Evolutionary conservation across 768 basidiomycete species (phyloP).

Genomic region (Solioccasus polychromus): DNA sequence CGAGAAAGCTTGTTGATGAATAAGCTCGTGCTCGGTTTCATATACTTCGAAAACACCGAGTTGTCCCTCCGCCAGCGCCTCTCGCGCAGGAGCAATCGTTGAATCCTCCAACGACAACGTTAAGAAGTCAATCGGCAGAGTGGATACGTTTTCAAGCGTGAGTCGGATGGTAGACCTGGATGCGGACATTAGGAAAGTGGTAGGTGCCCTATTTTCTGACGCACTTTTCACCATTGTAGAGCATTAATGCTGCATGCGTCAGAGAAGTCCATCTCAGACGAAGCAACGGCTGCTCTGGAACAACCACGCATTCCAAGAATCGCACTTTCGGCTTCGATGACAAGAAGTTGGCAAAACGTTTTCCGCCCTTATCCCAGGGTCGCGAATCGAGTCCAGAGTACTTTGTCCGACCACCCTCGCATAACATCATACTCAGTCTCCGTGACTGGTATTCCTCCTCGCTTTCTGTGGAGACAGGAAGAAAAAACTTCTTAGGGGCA

Average conservation of each 20-base stretch:
- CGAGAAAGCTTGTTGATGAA: slow-evolving; percentile 75
- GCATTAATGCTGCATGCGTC: slow-evolving; percentile 91
- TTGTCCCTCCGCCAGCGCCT: slow-evolving; percentile 74
- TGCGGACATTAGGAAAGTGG: slow-evolving; percentile 3
- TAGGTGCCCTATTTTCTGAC: slow-evolving; percentile 22
- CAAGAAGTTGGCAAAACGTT: slow-evolving; percentile 34
- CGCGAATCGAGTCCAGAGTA: slow-evolving; percentile 70
- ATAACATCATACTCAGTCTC: slow-evolving; percentile 56
- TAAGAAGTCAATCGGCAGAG: slow-evolving; percentile 80
- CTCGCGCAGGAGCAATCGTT: slow-evolving; percentile 72
- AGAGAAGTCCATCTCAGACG: slow-evolving; percentile 85
- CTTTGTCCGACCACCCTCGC: slow-evolving; percentile 72
- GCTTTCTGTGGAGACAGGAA: slow-evolving; percentile 69
- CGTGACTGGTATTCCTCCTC: slow-evolving; percentile 63
- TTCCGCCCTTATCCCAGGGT: slow-evolving; percentile 52
- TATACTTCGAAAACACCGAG: slow-evolving; percentile 83
- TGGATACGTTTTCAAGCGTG: slow-evolving; percentile 87
- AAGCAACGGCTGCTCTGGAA: slow-evolving; percentile 84
- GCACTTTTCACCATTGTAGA: slow-evolving; percentile 92
- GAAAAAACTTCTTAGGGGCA: slow-evolving; percentile 61
- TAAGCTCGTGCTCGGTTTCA: slow-evolving; percentile 82
- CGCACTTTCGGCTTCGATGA: slow-evolving; percentile 31
- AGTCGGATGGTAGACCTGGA: slow-evolving; percentile 78
- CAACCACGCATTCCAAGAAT: slow-evolving; percentile 80
- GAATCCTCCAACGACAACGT: slow-evolving; percentile 89